Percentiles rank a stretch among this genome's conserved stretches.
Conservation (phyloP, 192 early-diverging fungal genomes). For the Coemansia sp. region DNA sequence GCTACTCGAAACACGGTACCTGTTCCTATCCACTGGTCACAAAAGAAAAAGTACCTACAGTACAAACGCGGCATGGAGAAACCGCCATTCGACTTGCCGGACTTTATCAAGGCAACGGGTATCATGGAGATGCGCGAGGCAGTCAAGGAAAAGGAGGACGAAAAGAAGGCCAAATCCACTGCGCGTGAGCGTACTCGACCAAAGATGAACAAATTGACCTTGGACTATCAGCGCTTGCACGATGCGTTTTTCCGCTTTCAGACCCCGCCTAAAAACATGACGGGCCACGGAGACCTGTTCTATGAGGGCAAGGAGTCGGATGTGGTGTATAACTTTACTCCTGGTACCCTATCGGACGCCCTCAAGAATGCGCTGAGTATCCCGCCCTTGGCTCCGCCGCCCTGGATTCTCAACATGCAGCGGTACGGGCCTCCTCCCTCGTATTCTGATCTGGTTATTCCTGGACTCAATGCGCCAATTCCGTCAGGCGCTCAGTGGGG, state of each 20-base stretch:
- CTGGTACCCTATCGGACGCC: constrained; percentile 84
- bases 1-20: constrained; percentile 92
- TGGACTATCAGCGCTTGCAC: constrained; percentile 98
- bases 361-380: constrained; percentile 87
- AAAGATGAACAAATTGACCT: constrained; percentile 95
- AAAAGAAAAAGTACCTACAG: constrained; percentile 97
- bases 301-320: constrained; percentile 98
- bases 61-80: constrained; percentile 98
- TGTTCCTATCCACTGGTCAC: constrained; percentile 93
- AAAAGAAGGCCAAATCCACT: constrained; percentile 76
- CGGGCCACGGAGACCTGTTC: constrained; percentile 63
- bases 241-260: constrained; percentile 98
- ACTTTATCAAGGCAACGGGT: constrained; percentile 97
- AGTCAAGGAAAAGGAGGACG: constrained; percentile 87
- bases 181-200: constrained; percentile 87
- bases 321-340: constrained; percentile 83
- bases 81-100: constrained; percentile 91
- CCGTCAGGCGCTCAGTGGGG: constrained; percentile 98
- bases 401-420: constrained; percentile 99
- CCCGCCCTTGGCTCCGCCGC: constrained; percentile 90
- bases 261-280: constrained; percentile 63
- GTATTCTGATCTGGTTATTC: constrained; percentile 89
- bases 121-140: constrained; percentile 96
- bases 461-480: constrained; percentile 96
- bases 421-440: constrained; percentile 94